Evolutionary conservation across 1,284 basidiomycete species (phyloP).

Genomic region (Leccinum fallax): DNA sequence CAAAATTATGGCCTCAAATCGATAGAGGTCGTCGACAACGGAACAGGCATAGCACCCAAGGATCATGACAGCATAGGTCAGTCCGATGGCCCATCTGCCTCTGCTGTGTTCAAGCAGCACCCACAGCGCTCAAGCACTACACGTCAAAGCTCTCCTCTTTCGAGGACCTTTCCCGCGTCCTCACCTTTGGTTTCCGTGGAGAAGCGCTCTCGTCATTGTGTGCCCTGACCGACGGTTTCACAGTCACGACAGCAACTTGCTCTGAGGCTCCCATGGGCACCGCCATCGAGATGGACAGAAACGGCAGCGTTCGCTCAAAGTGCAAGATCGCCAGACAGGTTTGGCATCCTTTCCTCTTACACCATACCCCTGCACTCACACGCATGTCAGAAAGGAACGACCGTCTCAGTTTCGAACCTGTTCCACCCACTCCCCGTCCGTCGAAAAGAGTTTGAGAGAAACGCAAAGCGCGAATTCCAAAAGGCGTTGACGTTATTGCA

Average conservation of each 20-base stretch:
- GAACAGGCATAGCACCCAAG: slow-evolving; percentile 76
- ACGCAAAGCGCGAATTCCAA: slow-evolving; percentile 87
- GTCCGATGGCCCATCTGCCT: slow-evolving; percentile 24
- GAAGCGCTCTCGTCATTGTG: slow-evolving; percentile 95
- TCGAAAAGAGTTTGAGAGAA: slow-evolving; percentile 89
- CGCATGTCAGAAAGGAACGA: slow-evolving; percentile 77
- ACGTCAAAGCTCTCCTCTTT: slow-evolving; percentile 90
- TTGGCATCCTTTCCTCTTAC: slow-evolving; percentile 24
- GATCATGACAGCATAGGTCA: slow-evolving; percentile 83
- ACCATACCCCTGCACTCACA: neutral
- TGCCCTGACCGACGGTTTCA: slow-evolving; percentile 75
- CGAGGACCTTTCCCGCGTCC: slow-evolving; percentile 72
- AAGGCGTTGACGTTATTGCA: slow-evolving; percentile 84
- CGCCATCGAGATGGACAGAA: slow-evolving; percentile 69
- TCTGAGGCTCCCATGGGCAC: slow-evolving; percentile 77
- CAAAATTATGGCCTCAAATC: slow-evolving; percentile 86
- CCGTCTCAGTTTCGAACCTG: slow-evolving; percentile 72
- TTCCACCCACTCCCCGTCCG: slow-evolving; percentile 89
- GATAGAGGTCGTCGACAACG: slow-evolving; percentile 94
- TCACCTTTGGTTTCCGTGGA: slow-evolving; percentile 94
- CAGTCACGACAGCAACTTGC: slow-evolving; percentile 74
- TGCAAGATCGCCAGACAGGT: slow-evolving; percentile 77
- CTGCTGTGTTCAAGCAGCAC: neutral
- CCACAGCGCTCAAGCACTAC: slow-evolving; percentile 84
- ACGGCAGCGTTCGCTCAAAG: slow-evolving; percentile 57